phyloP scores from a whole-genome alignment of 345 rosid genomes.

The Euclidium syriacum region DNA sequence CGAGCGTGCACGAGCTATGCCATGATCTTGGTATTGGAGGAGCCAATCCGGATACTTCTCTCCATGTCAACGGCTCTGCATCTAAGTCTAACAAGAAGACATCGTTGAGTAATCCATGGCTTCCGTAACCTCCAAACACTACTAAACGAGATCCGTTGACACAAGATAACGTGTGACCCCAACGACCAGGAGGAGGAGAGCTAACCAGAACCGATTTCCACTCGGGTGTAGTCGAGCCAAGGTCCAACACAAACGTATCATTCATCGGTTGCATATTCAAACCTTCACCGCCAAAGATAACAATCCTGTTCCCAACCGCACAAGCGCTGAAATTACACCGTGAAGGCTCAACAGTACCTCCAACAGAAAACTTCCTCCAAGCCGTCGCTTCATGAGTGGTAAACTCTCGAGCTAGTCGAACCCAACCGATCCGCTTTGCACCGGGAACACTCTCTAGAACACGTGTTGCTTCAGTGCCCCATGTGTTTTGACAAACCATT shows the following conservation, averaged over 20 bases:
- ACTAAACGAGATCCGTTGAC: slow-evolving; percentile 82
- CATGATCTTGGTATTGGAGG: slow-evolving; percentile 95
- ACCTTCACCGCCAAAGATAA: slow-evolving; percentile 92
- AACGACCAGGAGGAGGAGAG: slow-evolving; percentile 95
- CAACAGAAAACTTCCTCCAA: slow-evolving; percentile 89
- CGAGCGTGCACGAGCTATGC: slow-evolving; percentile 98
- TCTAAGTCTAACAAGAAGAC: slow-evolving; percentile 85
- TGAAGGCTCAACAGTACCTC: slow-evolving; percentile 88
- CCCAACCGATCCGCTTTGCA: slow-evolving; percentile 89
- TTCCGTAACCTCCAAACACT: slow-evolving; percentile 92
- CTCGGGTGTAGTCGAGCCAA: slow-evolving; percentile 72
- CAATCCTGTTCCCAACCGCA: slow-evolving; percentile 87
- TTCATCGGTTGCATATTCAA: slow-evolving; percentile 97
- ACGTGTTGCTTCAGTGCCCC: slow-evolving; percentile 86
- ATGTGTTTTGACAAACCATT: slow-evolving; percentile 90
- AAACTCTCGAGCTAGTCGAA: slow-evolving; percentile 73
- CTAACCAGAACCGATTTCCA: slow-evolving; percentile 89
- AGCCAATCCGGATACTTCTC: slow-evolving; percentile 85
- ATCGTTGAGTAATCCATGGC: slow-evolving; percentile 82
- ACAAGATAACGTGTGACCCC: slow-evolving; percentile 95
- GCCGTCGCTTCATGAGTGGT: slow-evolving; percentile 89
- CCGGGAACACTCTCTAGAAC: slow-evolving; percentile 79
- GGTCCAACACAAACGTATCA: slow-evolving; percentile 84
- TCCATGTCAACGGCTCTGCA: slow-evolving; percentile 86
- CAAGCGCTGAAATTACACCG: slow-evolving; percentile 91